These are phyloP conservation scores for Thinopyrum elongatum DNA, from an alignment of 176 grass and related monocot species.

Conservation along the genomic window DNA sequence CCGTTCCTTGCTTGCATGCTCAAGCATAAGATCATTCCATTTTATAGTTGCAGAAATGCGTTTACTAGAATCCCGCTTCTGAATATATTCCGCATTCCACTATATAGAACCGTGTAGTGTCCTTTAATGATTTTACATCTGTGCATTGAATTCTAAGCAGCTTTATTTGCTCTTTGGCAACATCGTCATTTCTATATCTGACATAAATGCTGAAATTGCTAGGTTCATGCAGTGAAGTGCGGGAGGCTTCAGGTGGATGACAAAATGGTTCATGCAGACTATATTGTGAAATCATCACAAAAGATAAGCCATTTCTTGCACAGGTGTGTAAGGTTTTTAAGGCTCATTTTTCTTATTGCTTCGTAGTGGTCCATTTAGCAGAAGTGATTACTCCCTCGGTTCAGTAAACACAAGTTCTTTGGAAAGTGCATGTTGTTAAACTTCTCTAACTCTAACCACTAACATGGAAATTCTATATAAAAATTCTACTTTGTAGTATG, in stretches of 20 bases:
- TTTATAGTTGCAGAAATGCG: not conserved
- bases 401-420: not conserved
- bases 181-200: constrained; percentile 2
- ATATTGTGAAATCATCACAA: constrained; percentile 71
- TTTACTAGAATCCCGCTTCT: not conserved
- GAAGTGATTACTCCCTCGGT: not conserved
- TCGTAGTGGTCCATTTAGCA: not conserved
- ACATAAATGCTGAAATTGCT: constrained; percentile 30
- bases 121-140: not conserved
- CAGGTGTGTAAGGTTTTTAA: constrained; percentile 48
- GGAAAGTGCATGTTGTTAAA: not conserved
- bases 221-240: constrained; percentile 70
- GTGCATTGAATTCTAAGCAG: not conserved
- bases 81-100: not conserved
- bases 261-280: constrained; percentile 54
- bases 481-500: not conserved
- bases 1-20: not conserved
- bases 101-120: not conserved
- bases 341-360: not conserved
- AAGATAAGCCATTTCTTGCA: constrained; percentile 97
- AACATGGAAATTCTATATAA: not conserved
- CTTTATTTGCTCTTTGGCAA: not conserved
- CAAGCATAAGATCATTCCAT: not conserved
- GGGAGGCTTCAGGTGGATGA: constrained; percentile 92
- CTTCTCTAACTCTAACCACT: not conserved